A percentile compares a stretch with the other conserved stretches of the same genome.
Conservation (phyloP, 495 filamentous ascomycete genomes). For the Parmelia sp. region DNA sequence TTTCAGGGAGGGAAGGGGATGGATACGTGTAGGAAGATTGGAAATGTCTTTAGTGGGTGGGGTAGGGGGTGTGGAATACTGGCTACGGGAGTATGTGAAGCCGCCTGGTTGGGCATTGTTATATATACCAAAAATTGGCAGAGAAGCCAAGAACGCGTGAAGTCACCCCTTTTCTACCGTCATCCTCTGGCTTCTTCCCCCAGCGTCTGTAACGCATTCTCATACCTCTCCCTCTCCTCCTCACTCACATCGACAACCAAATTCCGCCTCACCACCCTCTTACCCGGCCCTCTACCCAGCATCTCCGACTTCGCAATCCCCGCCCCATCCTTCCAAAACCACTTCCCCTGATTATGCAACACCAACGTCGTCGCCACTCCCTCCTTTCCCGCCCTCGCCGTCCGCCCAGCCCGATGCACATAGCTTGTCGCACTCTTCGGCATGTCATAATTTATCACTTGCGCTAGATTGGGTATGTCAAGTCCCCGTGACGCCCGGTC, state of each 20-base stretch:
- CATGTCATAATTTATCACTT: constrained; percentile 93
- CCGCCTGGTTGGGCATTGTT: not conserved
- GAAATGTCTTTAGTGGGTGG: too few species aligned
- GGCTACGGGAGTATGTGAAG: not conserved
- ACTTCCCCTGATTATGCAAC: constrained; percentile 66
- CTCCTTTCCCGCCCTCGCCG: constrained; percentile 31
- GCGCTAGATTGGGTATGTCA: constrained; percentile 70
- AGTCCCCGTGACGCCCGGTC: constrained; percentile 89
- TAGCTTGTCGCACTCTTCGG: constrained; percentile 74
- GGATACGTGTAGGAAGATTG: not conserved
- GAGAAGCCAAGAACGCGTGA: not conserved
- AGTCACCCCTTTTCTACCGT: not conserved
- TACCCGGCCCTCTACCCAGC: constrained; percentile 33
- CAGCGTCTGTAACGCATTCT: not conserved
- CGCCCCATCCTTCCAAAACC: constrained; percentile 67
- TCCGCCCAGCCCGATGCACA: constrained; percentile 88
- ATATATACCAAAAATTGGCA: not conserved
- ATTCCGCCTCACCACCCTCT: not conserved
- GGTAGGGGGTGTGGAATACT: not conserved
- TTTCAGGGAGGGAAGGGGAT: not conserved
- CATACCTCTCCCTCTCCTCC: not conserved
- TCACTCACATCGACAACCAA: not conserved
- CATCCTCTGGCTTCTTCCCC: not conserved
- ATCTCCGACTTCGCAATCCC: constrained; percentile 48
- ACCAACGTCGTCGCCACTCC: constrained; percentile 81